Evolutionary conservation across 192 early-diverging fungal species (phyloP).

Genomic region (Globomyces pollinis-pini): DNA sequence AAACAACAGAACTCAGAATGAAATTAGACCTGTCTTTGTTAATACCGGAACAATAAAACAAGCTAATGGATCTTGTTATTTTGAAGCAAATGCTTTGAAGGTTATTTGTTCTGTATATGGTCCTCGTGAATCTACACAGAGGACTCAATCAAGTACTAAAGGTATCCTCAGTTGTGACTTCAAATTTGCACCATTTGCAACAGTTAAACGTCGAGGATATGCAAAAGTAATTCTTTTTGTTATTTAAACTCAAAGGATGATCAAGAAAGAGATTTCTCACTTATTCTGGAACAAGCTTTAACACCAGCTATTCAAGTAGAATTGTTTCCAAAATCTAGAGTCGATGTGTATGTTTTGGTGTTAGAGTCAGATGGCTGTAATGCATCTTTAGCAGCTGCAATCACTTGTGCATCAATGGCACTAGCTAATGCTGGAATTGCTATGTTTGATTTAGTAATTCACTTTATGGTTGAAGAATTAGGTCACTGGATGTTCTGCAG

Average conservation of each 20-base stretch:
- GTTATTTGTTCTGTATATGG: slow-evolving; percentile 71
- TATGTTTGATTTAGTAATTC: slow-evolving; percentile 75
- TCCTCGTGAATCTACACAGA: background rate
- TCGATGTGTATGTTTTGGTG: slow-evolving; percentile 64
- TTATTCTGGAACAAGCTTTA: slow-evolving; percentile 55
- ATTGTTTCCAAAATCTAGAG: slow-evolving; percentile 61
- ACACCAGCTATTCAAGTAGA: slow-evolving; percentile 66
- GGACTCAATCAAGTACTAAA: background rate
- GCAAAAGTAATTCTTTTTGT: too few relatives aligned
- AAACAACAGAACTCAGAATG: slow-evolving; percentile 26
- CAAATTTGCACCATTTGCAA: slow-evolving; percentile 66
- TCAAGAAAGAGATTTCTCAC: slow-evolving; percentile 58
- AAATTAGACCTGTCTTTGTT: slow-evolving; percentile 44
- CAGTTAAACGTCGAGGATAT: slow-evolving; percentile 46
- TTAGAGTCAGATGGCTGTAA: slow-evolving; percentile 62
- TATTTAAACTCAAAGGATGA: slow-evolving; percentile 46
- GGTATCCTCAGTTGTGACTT: slow-evolving; percentile 39
- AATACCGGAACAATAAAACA: slow-evolving; percentile 64
- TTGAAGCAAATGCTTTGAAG: slow-evolving; percentile 66
- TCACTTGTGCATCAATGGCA: slow-evolving; percentile 47
- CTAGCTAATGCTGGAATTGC: slow-evolving; percentile 81
- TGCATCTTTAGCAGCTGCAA: slow-evolving; percentile 59
- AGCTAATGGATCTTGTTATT: slow-evolving; percentile 69
- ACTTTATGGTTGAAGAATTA: too few relatives aligned
- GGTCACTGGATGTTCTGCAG: slow-evolving; percentile 65